Evolutionary conservation across 257 asterid species (phyloP), one percentile per base, ranked within the genome.

Genomic region (Salvia rosmarinus): DNA sequence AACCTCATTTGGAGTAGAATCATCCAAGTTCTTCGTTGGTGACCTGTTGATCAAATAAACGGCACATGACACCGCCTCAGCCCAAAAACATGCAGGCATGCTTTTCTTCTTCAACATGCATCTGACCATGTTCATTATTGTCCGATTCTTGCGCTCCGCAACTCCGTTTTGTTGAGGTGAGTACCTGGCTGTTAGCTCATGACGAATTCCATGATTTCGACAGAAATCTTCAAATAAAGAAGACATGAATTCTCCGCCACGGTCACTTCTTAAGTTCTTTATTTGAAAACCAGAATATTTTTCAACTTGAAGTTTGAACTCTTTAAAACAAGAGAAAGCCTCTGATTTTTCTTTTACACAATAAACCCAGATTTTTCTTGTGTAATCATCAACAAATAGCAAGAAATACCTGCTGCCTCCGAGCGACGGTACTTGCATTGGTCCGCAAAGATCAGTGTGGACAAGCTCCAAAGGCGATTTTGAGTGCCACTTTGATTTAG

Each of bases 191-290:
- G 28, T 44, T 9, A 44, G 28, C 11, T 65, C 58, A 42, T 46
- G 58, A 0, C 58, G 1, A 9, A 65, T 65, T 1, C 44, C 44
- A 28, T 44, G 25, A 4, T 25, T n/a, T 25, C 2, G 9, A n/a
- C 58, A 65, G 13, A 65, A 65, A 0, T 65, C 44, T 14, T 46
- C 58, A 46, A 65, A 44, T n/a, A 14, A 12, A n/a, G 43, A 23
- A 46, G 71, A 65, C 28, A 65, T 2, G 44, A 2, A 66, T 47
- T 46, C 71, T 47, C 71, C 60, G 3, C 71, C 60, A 16, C 60
- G 46, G 5, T 65, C 70, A 46, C 58, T 46, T 2, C 70, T 46
- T n/a, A 65, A 7, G 8, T 23, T 64, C 9, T 44, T 65, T 11
- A 65, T 65, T 65, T 65, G 71, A 7, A 0, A n/a, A 9, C 44